Base-by-base conservation (phyloP, 2,329 filamentous ascomycete species). In the Geosmithia putterillii region DNA sequence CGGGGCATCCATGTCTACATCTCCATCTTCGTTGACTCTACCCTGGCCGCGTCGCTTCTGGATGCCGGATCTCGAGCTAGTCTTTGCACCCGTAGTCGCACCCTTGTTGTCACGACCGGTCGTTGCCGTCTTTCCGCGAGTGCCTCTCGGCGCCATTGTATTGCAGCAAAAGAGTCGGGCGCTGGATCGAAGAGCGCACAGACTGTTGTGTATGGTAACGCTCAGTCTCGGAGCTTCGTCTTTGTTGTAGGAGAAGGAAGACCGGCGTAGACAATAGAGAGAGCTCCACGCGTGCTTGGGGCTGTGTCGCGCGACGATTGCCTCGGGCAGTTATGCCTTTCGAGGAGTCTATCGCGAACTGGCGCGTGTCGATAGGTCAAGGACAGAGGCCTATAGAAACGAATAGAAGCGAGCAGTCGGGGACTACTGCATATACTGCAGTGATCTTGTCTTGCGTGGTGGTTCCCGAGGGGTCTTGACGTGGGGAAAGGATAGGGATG, bases 1-100 rank as follows among this genome's bases (percentile, higher is more conserved):
- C 40, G 57, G 50, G 40, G 57, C 59, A 48, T 70, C 71, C 75
- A 79, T 79, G 25, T 74, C 66, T n/a, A 79, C 63, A 51, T 79
- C 75, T 25, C 75, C 75, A 61, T 79, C 75, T 43, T 65, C 61
- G 51, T 79, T 75, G 41, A 66, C 55, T 47, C 62, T 67, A 3
- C 53, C 51, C 36, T 57, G 57, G 10, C 54, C 56, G 35, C 66
- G 68, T 40, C 69, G 69, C 55, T 76, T 78, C 18, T 63, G 59
- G 43, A 78, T 69, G 23, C 74, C 74, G 32, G 67, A 67, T 50
- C 69, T 63, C n/a, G 57, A 52, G 44, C 50, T 57, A 9, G 57
- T 45, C 45, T 56, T 62, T 12, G 61, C 45, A 45, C 55, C 54
- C 40, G 50, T 43, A 8, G 54, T 43, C 12, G 53, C 48, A 45